These are phyloP conservation scores for Sordaria brevicollis DNA, from an alignment of 495 filamentous ascomycete genomes.

Conservation along the genomic window DNA sequence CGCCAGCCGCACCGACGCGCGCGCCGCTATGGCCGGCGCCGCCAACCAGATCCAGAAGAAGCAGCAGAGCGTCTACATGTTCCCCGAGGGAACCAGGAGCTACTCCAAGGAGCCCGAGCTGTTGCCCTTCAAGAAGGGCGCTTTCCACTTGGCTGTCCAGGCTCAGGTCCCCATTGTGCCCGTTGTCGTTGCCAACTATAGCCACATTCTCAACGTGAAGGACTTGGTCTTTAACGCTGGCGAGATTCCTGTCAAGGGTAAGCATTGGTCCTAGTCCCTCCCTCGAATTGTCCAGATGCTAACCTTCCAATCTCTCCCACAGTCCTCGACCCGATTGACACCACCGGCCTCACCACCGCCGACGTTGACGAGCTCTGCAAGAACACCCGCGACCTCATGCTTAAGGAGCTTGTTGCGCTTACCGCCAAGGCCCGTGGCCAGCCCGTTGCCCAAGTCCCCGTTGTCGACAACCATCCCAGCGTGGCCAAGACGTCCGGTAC, in stretches of 20 bases:
- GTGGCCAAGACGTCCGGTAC: slow-evolving; percentile 11
- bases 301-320: slow-evolving; percentile 5
- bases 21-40: slow-evolving; percentile 75
- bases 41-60: slow-evolving; percentile 64
- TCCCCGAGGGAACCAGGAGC: slow-evolving; percentile 86
- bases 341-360: slow-evolving; percentile 59
- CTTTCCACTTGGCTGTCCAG: slow-evolving; percentile 91
- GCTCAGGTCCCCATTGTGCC: slow-evolving; percentile 90
- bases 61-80: slow-evolving; percentile 85
- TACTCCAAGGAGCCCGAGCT: slow-evolving; percentile 73
- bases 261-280: slow-evolving; percentile 3
- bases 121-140: slow-evolving; percentile 94
- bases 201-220: slow-evolving; percentile 65
- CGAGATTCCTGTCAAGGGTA: slow-evolving; percentile 71
- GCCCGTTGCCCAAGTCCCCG: not conserved
- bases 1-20: slow-evolving; percentile 66
- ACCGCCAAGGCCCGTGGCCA: slow-evolving; percentile 32
- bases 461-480: slow-evolving; percentile 3
- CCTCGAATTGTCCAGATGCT: not conserved
- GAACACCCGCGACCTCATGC: slow-evolving; percentile 66
- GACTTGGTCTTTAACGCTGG: slow-evolving; percentile 61
- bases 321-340: slow-evolving; percentile 81
- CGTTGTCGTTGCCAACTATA: slow-evolving; percentile 79
- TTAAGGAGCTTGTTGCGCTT: slow-evolving; percentile 58
- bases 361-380: slow-evolving; percentile 77